Evolutionary conservation across 2,329 filamentous ascomycete genomes (phyloP).

Genomic region (Colletotrichum destructivum): DNA sequence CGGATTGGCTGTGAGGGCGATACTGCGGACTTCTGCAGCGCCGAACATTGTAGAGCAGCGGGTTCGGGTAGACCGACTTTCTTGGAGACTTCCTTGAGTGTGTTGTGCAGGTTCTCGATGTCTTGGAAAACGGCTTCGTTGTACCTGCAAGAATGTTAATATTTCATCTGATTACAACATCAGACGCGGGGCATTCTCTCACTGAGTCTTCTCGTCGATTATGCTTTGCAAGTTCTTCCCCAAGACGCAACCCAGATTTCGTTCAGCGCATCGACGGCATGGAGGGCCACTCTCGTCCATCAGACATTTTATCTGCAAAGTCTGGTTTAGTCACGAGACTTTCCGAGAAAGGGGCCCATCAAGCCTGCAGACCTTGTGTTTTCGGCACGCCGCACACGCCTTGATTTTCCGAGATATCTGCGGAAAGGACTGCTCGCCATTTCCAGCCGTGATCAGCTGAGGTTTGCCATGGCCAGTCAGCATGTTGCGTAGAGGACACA

Average conservation of each 20-base stretch:
- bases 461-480: background rate
- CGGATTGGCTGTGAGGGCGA: constrained; percentile 23
- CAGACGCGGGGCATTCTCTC: constrained; percentile 32
- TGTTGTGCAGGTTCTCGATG: constrained; percentile 39
- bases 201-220: constrained; percentile 59
- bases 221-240: constrained; percentile 60
- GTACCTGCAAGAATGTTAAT: background rate
- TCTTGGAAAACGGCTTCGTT: constrained; percentile 41
- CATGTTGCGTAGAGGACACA: background rate
- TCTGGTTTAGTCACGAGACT: background rate
- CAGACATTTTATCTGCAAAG: constrained; percentile 56
- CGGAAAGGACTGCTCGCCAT: constrained; percentile 45
- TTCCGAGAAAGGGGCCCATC: background rate
- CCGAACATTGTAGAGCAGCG: constrained; percentile 26
- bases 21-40: constrained; percentile 19
- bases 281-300: constrained; percentile 58
- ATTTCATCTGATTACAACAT: background rate
- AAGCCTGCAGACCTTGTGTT: constrained; percentile 54
- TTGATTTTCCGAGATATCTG: constrained; percentile 58
- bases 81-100: constrained; percentile 31
- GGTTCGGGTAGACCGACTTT: constrained; percentile 39
- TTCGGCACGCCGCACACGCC: constrained; percentile 58
- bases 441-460: constrained; percentile 36
- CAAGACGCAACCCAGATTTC: constrained; percentile 55
- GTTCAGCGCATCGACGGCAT: constrained; percentile 55